Percentiles rank a stretch among this genome's conserved stretches.
Conservation (phyloP, 1,284 basidiomycete genomes). For the Trichosporon coremiiforme region DNA sequence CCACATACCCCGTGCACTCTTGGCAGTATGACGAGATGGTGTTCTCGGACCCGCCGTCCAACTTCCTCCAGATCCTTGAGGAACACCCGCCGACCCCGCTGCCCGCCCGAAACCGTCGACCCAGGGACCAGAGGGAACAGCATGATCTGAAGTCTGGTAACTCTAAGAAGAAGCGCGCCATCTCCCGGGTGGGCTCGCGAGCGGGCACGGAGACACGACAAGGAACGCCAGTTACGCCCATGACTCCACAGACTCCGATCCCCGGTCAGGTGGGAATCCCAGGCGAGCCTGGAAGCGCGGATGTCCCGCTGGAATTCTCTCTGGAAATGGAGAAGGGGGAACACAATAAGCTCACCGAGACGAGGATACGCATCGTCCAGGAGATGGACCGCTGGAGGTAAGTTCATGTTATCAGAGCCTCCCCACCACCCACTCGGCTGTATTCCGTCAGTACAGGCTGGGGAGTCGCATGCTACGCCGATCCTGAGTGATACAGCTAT, state of each 20-base stretch:
- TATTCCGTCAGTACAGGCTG: neutral
- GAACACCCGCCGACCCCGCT: slow-evolving; percentile 81
- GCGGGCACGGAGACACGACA: slow-evolving; percentile 58
- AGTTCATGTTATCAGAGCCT: slow-evolving; percentile 25
- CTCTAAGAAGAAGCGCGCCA: slow-evolving; percentile 37
- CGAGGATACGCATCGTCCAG: slow-evolving; percentile 65
- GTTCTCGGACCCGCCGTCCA: slow-evolving; percentile 88
- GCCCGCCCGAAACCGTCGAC: slow-evolving; percentile 63
- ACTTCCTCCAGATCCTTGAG: slow-evolving; percentile 81
- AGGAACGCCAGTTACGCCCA: slow-evolving; percentile 17
- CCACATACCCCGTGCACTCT: slow-evolving; percentile 71
- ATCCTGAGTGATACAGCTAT: slow-evolving; percentile 1
- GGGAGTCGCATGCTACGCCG: neutral
- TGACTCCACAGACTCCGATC: neutral
- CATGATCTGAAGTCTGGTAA: slow-evolving; percentile 44
- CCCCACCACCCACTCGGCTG: neutral
- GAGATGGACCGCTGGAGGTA: slow-evolving; percentile 57
- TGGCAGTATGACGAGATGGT: slow-evolving; percentile 99
- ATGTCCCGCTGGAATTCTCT: slow-evolving; percentile 71
- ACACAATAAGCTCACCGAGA: slow-evolving; percentile 74
- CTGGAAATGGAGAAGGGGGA: slow-evolving; percentile 83
- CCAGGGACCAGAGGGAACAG: slow-evolving; percentile 46
- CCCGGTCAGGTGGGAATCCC: slow-evolving; percentile 47
- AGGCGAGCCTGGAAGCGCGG: slow-evolving; percentile 51
- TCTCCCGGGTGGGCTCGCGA: slow-evolving; percentile 56